A percentile compares a stretch with the other conserved stretches of the same genome.
Evolutionary conservation across 495 filamentous ascomycete genomes (phyloP).

Genomic region (Trichodelitschia bisporula): DNA sequence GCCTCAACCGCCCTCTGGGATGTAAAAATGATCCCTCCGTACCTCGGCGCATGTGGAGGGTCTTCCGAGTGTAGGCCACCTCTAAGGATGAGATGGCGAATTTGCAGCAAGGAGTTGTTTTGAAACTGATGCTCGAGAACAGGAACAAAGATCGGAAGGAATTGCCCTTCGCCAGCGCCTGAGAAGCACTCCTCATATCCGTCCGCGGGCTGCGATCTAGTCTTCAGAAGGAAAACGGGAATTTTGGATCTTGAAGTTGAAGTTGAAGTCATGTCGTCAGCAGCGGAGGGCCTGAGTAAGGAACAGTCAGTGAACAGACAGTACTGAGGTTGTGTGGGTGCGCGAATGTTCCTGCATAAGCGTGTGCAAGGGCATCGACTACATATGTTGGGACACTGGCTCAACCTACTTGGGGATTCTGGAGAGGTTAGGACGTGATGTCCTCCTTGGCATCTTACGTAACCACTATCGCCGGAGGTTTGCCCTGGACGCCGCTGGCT

Average conservation of each 20-base stretch:
- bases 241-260: conserved; percentile 10
- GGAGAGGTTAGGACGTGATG: too few relatives aligned
- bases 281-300: too few relatives aligned
- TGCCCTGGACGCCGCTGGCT: too few relatives aligned
- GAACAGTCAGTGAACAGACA: too few relatives aligned
- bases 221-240: conserved; percentile 68
- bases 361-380: too few relatives aligned
- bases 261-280: too few relatives aligned
- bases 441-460: too few relatives aligned
- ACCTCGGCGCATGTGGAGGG: conserved; percentile 18
- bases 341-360: too few relatives aligned
- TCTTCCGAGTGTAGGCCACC: conserved; percentile 7
- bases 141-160: conserved; percentile 51
- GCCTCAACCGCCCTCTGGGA: conserved; percentile 85
- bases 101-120: conserved; percentile 19
- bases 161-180: conserved; percentile 17
- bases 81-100: conserved; percentile 19
- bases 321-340: too few relatives aligned
- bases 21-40: conserved; percentile 79
- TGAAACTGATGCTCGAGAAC: conserved; percentile 53
- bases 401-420: too few relatives aligned
- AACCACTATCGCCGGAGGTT: too few relatives aligned
- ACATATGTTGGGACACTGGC: too few relatives aligned
- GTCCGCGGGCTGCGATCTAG: conserved; percentile 52
- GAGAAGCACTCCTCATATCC: conserved; percentile 57